These are phyloP conservation scores for Trichodelitschia bisporula DNA, from an alignment of 495 filamentous ascomycete species.

Conservation along the genomic window DNA sequence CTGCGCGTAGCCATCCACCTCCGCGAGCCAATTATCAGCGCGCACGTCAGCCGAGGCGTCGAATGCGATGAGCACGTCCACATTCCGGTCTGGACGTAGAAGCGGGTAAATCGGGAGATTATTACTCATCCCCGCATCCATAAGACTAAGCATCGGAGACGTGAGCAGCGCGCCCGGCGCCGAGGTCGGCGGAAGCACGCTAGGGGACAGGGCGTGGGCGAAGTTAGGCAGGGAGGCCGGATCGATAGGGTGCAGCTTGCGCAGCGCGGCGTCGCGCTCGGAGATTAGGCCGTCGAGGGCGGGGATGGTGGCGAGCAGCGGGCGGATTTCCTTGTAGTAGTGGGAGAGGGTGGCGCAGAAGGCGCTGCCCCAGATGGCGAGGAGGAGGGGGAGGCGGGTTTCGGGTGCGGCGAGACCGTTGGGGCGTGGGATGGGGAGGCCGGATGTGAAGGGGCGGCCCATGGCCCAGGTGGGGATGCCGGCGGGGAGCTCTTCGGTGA, in stretches of 20 bases:
- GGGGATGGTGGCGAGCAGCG: conserved; percentile 48
- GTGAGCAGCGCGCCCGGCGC: conserved; percentile 50
- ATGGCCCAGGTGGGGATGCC: conserved; percentile 91
- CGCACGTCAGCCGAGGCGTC: conserved; percentile 68
- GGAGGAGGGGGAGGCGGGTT: conserved; percentile 47
- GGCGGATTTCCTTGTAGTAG: conserved; percentile 83
- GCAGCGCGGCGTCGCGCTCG: conserved; percentile 53
- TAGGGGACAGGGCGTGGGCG: conserved; percentile 48
- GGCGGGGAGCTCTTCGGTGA: conserved; percentile 72
- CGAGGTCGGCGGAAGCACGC: conserved; percentile 32
- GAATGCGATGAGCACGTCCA: conserved; percentile 81
- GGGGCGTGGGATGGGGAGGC: conserved; percentile 32
- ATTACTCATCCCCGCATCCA: conserved; percentile 95
- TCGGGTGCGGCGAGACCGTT: conserved; percentile 50
- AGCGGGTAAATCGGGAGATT: conserved; percentile 91
- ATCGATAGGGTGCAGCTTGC: conserved; percentile 79
- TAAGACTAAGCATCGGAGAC: conserved; percentile 51
- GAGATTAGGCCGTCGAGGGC: conserved; percentile 71
- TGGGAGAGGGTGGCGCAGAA: conserved; percentile 89
- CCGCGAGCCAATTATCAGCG: conserved; percentile 78
- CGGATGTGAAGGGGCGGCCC: conserved; percentile 56
- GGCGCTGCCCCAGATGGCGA: conserved; percentile 86
- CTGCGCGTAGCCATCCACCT: conserved; percentile 72
- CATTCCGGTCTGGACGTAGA: conserved; percentile 59
- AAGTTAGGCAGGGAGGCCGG: conserved; percentile 78